Conservation (phyloP, 2,329 filamentous ascomycete genomes). For the Monosporascus sp. region DNA sequence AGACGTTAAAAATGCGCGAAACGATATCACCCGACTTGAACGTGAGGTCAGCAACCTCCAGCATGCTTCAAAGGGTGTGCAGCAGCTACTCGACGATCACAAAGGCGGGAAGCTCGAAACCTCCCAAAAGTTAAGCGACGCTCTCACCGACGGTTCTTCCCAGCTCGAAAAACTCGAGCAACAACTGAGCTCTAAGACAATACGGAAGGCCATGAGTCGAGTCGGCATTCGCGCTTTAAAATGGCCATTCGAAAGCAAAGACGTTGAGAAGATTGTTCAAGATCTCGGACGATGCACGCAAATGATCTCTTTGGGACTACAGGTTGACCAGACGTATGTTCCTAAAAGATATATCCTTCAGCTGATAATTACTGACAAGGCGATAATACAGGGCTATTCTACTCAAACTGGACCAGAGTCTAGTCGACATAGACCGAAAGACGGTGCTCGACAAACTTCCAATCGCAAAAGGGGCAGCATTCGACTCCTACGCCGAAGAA, state of each 20-base stretch:
- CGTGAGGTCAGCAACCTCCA: too few relatives aligned
- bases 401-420: background rate
- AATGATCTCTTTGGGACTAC: background rate
- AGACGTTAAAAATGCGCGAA: too few relatives aligned
- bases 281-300: background rate
- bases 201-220: too few relatives aligned
- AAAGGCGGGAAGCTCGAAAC: too few relatives aligned
- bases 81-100: too few relatives aligned
- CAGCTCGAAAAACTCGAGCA: too few relatives aligned
- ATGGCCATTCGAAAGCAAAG: background rate
- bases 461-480: constrained; percentile 17
- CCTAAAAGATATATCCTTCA: background rate
- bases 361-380: background rate
- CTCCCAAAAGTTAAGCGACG: too few relatives aligned
- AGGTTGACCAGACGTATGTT: background rate
- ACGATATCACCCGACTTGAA: too few relatives aligned
- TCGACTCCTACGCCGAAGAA: constrained; percentile 30
- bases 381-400: background rate
- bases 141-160: too few relatives aligned
- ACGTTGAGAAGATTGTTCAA: background rate
- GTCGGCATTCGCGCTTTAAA: too few relatives aligned
- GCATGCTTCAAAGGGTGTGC: too few relatives aligned
- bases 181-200: too few relatives aligned
- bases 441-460: constrained; percentile 3
- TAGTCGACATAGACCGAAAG: background rate